Evolutionary conservation across 2,329 filamentous ascomycete species (phyloP), one percentile per base, ranked within the genome.

Genomic region (Orbilia blumenaviensis): DNA sequence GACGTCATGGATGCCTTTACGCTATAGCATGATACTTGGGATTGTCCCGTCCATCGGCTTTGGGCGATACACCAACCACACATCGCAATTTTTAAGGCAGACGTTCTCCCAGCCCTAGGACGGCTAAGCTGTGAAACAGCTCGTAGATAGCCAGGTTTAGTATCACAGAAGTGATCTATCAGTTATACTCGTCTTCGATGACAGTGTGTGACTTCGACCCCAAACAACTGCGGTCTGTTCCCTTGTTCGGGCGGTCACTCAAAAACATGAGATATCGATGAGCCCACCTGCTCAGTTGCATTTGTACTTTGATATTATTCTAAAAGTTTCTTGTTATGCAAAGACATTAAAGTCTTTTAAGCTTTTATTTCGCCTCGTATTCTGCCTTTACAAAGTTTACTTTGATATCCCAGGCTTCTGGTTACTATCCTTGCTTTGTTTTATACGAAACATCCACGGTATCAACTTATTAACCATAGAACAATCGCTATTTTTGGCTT

Each of bases 401-500:
- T 27, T 23, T 38, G 38, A n/a, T 18, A 56, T 32, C 48, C 32
- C 29, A 38, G 52, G 18, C 52, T 12, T 2, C 16, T 25, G 16
- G 10, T 32, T 12, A 5, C 14, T 2, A 18, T 14, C 52, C 29
- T 6, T 56, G 52, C 10, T 38, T 32, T 16, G 36, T 25, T 29
- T 12, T 41, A 44, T 29, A 32, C 38, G 38, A 61, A 61, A 61
- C 56, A 10, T 23, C 38, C 12, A 3, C 56, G 12, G 56, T 44
- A 44, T 61, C 56, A 61, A 18, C 21, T 23, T 27, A 5, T 14
- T 29, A 8, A 44, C 56, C 21, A 27, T 32, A 29, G 14, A 6
- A n/a, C 3, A 42, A 61, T 41, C 12, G 12, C 63, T 67, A 58
- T 58, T 67, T 67, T 67, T 60, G 48, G 38, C n/a, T n/a, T 12